Base-by-base conservation (phyloP, 2,329 filamentous ascomycete genomes). In the Colletotrichum plurivorum region DNA sequence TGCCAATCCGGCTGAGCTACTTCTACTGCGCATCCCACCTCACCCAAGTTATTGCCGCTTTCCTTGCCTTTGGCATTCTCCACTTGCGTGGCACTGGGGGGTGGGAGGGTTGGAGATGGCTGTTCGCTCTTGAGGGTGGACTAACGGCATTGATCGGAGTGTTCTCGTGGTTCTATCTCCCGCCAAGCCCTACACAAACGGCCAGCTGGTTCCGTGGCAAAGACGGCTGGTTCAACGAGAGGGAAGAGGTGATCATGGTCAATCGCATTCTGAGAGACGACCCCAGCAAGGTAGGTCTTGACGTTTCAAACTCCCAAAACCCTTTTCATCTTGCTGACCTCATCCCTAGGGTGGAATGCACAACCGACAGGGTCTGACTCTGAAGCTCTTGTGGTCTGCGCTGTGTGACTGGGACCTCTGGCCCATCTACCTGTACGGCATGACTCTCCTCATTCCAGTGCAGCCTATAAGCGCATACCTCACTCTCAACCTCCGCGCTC, bases 1-100 rank as follows among this genome's bases (percentile, higher is more conserved):
- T 93, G 0, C 90, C 91, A 0, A 84, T 85, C 39, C 85, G 91
- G 0, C 79, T 93, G 20, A 88, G 87, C 63, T 91, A 84, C 77
- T 93, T 93, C 79, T 93, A 90, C 90, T 85, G 87, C 1, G 83
- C 89, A 0, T 89, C 89, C 39, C 82, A 85, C 53, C 79, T 80
- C 0, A 86, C 85, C 0, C 78, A 83, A 13, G 85, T 88, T 52
- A 75, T 87, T 12, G 83, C 83, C 0, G 84, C 86, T 0, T 85
- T 88, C 60, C 75, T 88, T 7, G 87, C 87, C 1, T 88, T 83
- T 51, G 87, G 85, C 0, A 84, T 90, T 31, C 75, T 90, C 1
- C 84, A 84, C 57, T 78, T 88, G 73, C 78, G 83, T 12, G 85
- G 84, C 2, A 73, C 80, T 39, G 80, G 82, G 39, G 86, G 86